Evolutionary conservation across 2,329 filamentous ascomycete species (phyloP), one percentile per base, ranked within the genome.

Genomic region (Hansfordia pulvinata): DNA sequence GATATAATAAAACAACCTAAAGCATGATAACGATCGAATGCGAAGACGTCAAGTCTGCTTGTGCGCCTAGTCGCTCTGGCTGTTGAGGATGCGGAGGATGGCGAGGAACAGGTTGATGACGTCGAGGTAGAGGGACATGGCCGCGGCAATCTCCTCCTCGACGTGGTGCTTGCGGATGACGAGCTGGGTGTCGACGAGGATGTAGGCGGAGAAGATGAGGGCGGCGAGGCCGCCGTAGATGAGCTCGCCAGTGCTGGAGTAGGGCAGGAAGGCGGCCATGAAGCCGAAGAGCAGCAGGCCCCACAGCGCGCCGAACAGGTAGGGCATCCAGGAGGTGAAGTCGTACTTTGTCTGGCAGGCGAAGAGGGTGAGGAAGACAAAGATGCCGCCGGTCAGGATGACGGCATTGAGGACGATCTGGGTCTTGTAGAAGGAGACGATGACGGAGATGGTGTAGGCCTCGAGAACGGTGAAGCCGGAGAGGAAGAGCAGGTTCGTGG

Each of bases 271-370:
- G 38, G 73, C 69, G 37, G 77, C 66, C 69, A 96, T 85, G 62
- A 98, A 90, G 26, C 90, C 82, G 48, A 96, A 94, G 20, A 98
- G 62, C 35, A 98, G 67, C 32, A 94, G 58, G 6, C 81, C 77
- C 90, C 90, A 96, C 11, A 98, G 68, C 1, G 67, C 76, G 31
- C 86, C 86, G 44, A 92, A 92, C 4, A 96, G 71, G 50, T 94
- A 96, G 11, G 90, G 88, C 63, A 88, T 82, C 88, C 90, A 98
- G 37, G 73, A 78, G 2, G 88, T 96, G 52, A 98, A 98, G 62
- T 98, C 90, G 50, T 98, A 98, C 53, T 92, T 93, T 37, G 81
- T 82, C 62, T 98, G 90, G 69, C 86, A 93, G 26, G 90, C 90
- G 52, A 98, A 96, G 23, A 86, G 54, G 2, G 78, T 83, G 27